A percentile compares a stretch with the other conserved stretches of the same genome.
Conservation (phyloP, 78 protist genomes). For the Dictyostelium purpureum region DNA sequence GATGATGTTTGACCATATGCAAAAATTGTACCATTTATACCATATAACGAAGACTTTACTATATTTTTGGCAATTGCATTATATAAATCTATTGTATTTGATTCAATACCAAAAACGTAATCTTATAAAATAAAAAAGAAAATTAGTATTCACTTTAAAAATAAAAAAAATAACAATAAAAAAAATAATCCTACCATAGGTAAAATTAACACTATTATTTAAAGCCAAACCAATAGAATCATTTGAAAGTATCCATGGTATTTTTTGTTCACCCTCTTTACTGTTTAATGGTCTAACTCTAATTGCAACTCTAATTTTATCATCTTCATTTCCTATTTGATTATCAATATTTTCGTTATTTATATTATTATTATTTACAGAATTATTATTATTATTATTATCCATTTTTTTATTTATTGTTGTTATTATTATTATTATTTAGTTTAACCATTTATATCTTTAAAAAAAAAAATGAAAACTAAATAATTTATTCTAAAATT, state of each 20-base stretch:
- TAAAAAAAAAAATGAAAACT: too few species aligned
- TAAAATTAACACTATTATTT: not conserved
- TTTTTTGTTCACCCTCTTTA: not conserved
- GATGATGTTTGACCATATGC: conserved; percentile 84
- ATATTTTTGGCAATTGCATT: conserved; percentile 47
- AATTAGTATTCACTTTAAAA: not conserved
- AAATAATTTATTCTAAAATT: too few species aligned
- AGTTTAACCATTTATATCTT: too few species aligned
- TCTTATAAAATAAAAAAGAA: conserved; percentile 5
- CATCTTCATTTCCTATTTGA: not conserved
- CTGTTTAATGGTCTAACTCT: conserved; percentile 73
- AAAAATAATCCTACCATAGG: conserved; percentile 13
- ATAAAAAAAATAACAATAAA: not conserved
- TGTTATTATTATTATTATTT: too few species aligned
- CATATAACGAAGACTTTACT: conserved; percentile 45
- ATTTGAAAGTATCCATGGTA: conserved; percentile 14
- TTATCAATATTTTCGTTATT: too few species aligned
- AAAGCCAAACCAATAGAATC: conserved; percentile 13
- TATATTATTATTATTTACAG: too few species aligned
- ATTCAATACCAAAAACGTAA: conserved; percentile 46
- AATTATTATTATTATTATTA: not conserved
- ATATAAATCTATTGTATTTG: conserved; percentile 44
- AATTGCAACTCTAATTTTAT: conserved; percentile 44
- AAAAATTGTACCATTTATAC: conserved; percentile 83
- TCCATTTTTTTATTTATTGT: not conserved